A percentile compares a stretch with the other conserved stretches of the same genome.
Evolutionary conservation across 179 eudicot genomes (phyloP).

Genomic region (Beta lomatogona): DNA sequence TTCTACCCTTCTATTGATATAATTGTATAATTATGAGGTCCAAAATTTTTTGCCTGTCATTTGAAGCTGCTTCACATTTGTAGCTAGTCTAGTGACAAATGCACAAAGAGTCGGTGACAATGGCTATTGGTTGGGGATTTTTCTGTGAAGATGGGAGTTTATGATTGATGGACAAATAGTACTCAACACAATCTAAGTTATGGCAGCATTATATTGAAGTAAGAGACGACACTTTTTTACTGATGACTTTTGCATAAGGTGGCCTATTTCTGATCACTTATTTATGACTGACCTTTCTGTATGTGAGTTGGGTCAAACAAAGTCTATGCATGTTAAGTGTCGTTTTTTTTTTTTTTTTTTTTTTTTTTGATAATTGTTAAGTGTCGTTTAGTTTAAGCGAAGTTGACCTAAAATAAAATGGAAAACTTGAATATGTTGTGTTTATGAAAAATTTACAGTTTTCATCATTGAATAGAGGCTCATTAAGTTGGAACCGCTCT

Average conservation of each 20-base stretch:
- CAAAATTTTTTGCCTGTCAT: not conserved
- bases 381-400: not conserved
- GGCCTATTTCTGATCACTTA: not conserved
- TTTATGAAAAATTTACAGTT: too few species aligned
- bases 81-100: not conserved
- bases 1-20: not conserved
- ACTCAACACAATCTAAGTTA: constrained; percentile 9
- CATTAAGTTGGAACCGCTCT: too few species aligned
- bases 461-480: too few species aligned
- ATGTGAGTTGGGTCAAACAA: not conserved
- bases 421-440: not conserved
- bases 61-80: not conserved
- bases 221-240: not conserved
- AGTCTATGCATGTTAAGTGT: not conserved
- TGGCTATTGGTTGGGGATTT: not conserved
- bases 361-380: too few species aligned
- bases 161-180: not conserved
- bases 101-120: not conserved
- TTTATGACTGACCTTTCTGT: not conserved
- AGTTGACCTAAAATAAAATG: not conserved
- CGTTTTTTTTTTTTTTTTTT: too few species aligned
- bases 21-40: not conserved
- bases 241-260: not conserved
- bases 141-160: not conserved
- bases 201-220: not conserved